Conservation (phyloP, 2,329 filamentous ascomycete genomes). For the Talaromyces piceae region DNA sequence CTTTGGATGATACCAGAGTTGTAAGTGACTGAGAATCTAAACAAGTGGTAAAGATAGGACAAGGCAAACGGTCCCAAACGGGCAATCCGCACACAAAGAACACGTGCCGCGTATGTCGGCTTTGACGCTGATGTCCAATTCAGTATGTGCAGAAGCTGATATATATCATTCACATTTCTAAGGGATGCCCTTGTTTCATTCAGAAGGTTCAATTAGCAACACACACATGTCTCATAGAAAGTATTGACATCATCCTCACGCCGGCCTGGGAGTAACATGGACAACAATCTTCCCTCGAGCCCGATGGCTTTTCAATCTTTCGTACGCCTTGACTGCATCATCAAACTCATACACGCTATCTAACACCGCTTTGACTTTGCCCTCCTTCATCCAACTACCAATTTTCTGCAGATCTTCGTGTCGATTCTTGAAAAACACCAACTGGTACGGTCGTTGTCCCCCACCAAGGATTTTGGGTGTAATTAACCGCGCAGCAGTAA, state of each 20-base stretch:
- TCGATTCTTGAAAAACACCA: slow-evolving; percentile 30
- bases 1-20: not conserved
- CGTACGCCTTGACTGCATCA: slow-evolving; percentile 51
- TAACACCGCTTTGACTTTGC: slow-evolving; percentile 50
- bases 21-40: too few species aligned
- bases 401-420: slow-evolving; percentile 44
- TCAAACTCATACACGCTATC: slow-evolving; percentile 51
- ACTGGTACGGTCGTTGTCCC: slow-evolving; percentile 34
- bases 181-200: too few species aligned
- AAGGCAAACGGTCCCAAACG: not conserved
- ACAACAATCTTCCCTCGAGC: slow-evolving; percentile 55
- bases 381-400: slow-evolving; percentile 50
- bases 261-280: slow-evolving; percentile 20
- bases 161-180: too few species aligned
- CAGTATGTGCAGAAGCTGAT: too few species aligned
- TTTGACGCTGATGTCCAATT: too few species aligned
- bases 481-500: slow-evolving; percentile 30
- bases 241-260: not conserved
- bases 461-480: slow-evolving; percentile 45
- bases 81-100: not conserved
- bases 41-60: not conserved
- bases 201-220: too few species aligned
- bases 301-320: slow-evolving; percentile 49
- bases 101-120: not conserved
- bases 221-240: not conserved